Evolutionary conservation across 2,329 filamentous ascomycete genomes (phyloP).

Genomic region (Paradendryphiella salina): DNA sequence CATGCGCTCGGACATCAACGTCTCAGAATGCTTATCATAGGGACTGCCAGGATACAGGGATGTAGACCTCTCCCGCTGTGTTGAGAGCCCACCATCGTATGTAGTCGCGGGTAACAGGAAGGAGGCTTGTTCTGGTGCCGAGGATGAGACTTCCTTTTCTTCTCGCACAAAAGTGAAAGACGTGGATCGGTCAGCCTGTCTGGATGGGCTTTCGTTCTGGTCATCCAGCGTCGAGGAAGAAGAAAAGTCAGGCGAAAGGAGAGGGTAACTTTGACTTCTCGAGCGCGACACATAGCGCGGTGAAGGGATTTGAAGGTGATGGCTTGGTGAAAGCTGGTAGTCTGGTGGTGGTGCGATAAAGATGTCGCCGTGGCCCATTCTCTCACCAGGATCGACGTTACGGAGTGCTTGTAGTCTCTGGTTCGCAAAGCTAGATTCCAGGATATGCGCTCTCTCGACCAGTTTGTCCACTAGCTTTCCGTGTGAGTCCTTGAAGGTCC

Average conservation of each 20-base stretch:
- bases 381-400: constrained; percentile 36
- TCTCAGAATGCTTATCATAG: not conserved
- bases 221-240: constrained; percentile 23
- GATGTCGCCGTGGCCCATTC: constrained; percentile 41
- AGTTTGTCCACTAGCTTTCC: constrained; percentile 64
- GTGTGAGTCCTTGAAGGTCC: constrained; percentile 78
- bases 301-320: constrained; percentile 16
- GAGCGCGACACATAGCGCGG: constrained; percentile 19
- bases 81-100: constrained; percentile 21
- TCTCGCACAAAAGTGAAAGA: constrained; percentile 21
- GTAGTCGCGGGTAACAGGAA: constrained; percentile 31
- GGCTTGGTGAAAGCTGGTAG: constrained; percentile 20
- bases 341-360: constrained; percentile 44
- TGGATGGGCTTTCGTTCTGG: constrained; percentile 15
- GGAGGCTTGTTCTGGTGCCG: constrained; percentile 18
- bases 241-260: constrained; percentile 27
- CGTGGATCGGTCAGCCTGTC: constrained; percentile 11
- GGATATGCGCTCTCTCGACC: constrained; percentile 44
- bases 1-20: not conserved
- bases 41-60: constrained; percentile 17
- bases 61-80: constrained; percentile 13
- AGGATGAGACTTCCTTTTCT: constrained; percentile 14
- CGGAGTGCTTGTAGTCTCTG: constrained; percentile 38
- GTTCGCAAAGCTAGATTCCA: constrained; percentile 42
- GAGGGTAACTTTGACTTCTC: constrained; percentile 29